Percentiles rank a stretch among this genome's conserved stretches.
Evolutionary conservation across 192 early-diverging fungal genomes (phyloP).

Genomic region (Obelidium mucronatum): DNA sequence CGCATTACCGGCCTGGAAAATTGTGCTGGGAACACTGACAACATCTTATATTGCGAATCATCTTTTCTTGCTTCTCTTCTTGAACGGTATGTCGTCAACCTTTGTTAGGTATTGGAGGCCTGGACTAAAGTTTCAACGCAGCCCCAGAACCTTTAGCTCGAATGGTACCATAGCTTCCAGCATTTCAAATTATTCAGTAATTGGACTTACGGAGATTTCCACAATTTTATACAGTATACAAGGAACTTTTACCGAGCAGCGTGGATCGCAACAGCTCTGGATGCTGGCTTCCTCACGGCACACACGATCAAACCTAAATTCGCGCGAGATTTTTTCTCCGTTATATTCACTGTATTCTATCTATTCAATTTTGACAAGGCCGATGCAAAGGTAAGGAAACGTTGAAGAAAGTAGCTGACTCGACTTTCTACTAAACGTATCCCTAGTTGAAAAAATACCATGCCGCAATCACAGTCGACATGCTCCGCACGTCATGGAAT

Average conservation of each 20-base stretch:
- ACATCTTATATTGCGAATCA: constrained; percentile 72
- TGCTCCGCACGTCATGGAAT: constrained; percentile 87
- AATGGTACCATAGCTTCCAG: constrained; percentile 68
- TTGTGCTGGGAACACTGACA: constrained; percentile 69
- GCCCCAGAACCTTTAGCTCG: constrained; percentile 83
- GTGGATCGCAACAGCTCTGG: constrained; percentile 88
- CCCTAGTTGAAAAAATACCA: constrained; percentile 71
- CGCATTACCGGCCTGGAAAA: constrained; percentile 74
- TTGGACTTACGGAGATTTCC: too few species aligned
- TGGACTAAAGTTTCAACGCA: constrained; percentile 26
- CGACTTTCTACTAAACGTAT: not conserved
- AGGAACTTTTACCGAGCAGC: constrained; percentile 90
- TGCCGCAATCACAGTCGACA: constrained; percentile 79
- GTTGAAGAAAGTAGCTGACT: not conserved
- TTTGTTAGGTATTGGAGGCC: not conserved
- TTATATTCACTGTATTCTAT: constrained; percentile 84
- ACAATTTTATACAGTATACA: constrained; percentile 72
- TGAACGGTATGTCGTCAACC: constrained; percentile 57
- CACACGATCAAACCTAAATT: constrained; percentile 78
- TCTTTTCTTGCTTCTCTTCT: constrained; percentile 73
- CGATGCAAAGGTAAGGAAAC: constrained; percentile 74
- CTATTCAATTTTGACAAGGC: constrained; percentile 84
- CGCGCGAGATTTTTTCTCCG: constrained; percentile 76
- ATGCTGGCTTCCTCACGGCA: constrained; percentile 93
- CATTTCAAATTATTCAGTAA: too few species aligned